Base-by-base conservation (phyloP, 768 basidiomycete species). In the Tephrocybe sp. region DNA sequence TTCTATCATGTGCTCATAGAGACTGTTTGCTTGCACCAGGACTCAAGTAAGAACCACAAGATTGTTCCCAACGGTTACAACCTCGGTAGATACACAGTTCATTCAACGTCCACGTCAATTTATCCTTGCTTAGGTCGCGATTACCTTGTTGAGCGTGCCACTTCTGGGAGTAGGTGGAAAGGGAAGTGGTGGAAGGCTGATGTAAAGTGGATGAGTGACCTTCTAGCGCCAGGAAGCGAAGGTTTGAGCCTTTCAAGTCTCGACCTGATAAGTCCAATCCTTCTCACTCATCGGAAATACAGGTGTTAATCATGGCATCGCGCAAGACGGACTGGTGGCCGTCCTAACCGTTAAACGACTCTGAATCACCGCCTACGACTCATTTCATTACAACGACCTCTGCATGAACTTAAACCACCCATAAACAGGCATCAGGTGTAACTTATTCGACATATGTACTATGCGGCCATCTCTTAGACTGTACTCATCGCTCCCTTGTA, bases 31-130 rank as follows among this genome's bases (percentile, higher is more conserved):
- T 46, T n/a, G n/a, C n/a, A n/a, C 18, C 44, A 71, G 78, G 74
- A 87, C 55, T 85, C 82, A 1, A 70, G 71, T 13, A 80, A 78
- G 58, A 71, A 83, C 49, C 92, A 94, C 61, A 83, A 74, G 62
- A 92, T 94, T 45, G 76, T 81, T 9, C 79, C 80, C 4, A 68
- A 94, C 53, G 92, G 92, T 1, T 94, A 92, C 62, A 92, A 94
- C 60, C 66, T 76, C 34, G 69, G 69, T 79, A 38, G 34, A 47
- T 37, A 9, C 5, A 19, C 7, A 19, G 18, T 8, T 6, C 6
- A 18, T 18, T 37, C 36, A 6, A 3, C 21, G 8, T 37, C 21
- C 16, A 19, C 9, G 5, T 5, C 12, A 19, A 12, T 19, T 6
- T 37, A 19, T 37, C 21, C 4, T 7, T 34, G 15, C 16, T 15